Evolutionary conservation across 2,329 filamentous ascomycete species (phyloP).

Genomic region (Arthroderma sp.): DNA sequence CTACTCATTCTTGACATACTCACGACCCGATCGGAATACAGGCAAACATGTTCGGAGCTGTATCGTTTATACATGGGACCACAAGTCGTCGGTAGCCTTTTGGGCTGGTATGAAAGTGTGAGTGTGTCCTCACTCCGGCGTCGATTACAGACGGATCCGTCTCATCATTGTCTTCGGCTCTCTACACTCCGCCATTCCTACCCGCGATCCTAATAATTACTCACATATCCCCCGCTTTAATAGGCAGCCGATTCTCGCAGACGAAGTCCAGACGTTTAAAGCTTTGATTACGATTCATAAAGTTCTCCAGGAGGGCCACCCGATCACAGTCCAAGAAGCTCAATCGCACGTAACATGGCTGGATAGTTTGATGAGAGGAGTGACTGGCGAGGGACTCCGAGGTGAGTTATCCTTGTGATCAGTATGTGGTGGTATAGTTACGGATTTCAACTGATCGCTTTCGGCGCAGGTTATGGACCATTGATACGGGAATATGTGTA

Average conservation of each 20-base stretch:
- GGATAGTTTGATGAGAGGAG: slow-evolving; percentile 75
- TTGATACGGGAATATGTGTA: slow-evolving; percentile 95
- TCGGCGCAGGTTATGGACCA: slow-evolving; percentile 56
- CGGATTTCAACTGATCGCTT: background rate
- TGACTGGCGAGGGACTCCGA: slow-evolving; percentile 69
- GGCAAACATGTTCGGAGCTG: slow-evolving; percentile 93
- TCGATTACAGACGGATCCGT: no score
- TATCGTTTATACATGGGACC: slow-evolving; percentile 98
- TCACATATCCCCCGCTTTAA: background rate
- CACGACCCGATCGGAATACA: slow-evolving; percentile 15
- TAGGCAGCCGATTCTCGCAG: slow-evolving; percentile 92
- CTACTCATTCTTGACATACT: background rate
- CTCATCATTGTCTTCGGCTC: no score
- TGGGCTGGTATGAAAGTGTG: slow-evolving; percentile 99
- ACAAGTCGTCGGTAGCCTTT: slow-evolving; percentile 88
- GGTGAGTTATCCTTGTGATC: slow-evolving; percentile 33
- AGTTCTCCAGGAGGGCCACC: slow-evolving; percentile 92
- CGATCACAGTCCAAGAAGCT: slow-evolving; percentile 72
- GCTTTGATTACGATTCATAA: slow-evolving; percentile 95
- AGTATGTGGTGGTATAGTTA: slow-evolving; percentile 7
- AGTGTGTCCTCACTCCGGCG: slow-evolving; percentile 23
- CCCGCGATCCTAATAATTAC: background rate
- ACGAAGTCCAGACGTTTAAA: slow-evolving; percentile 98
- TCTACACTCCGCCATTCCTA: no score
- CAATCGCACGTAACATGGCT: slow-evolving; percentile 83